A percentile compares a stretch with the other conserved stretches of the same genome.
These are phyloP conservation scores for Huntiella moniliformis DNA, from an alignment of 2,329 filamentous ascomycete genomes.

Conservation along the genomic window DNA sequence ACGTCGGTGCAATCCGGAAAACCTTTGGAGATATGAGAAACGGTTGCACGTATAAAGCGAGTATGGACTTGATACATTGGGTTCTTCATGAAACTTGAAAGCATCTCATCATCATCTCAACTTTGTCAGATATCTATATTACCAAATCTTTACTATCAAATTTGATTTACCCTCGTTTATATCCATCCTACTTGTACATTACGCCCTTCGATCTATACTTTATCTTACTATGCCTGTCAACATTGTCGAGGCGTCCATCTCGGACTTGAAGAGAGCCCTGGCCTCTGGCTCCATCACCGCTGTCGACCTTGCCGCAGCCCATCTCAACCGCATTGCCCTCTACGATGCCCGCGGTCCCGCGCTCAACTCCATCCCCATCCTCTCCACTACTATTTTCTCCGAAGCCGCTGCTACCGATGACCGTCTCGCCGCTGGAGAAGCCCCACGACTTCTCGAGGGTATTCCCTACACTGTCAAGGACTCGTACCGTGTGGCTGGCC, in stretches of 20 bases:
- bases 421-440: slow-evolving; percentile 13
- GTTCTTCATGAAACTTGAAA: too few species aligned
- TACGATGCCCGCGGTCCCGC: slow-evolving; percentile 15
- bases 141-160: too few species aligned
- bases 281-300: slow-evolving; percentile 12
- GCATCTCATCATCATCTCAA: too few species aligned
- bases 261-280: slow-evolving; percentile 15
- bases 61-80: too few species aligned
- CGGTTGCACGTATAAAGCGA: too few species aligned
- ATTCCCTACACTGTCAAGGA: slow-evolving; percentile 41
- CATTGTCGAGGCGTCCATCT: slow-evolving; percentile 16
- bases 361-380: slow-evolving; percentile 16
- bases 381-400: slow-evolving; percentile 16
- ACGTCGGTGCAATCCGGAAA: too few species aligned
- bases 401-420: slow-evolving; percentile 17
- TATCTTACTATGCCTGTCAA: slow-evolving; percentile 4
- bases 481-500: slow-evolving; percentile 32
- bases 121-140: too few species aligned
- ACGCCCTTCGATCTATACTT: too few species aligned
- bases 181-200: too few species aligned
- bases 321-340: slow-evolving; percentile 15
- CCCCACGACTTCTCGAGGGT: slow-evolving; percentile 25
- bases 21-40: too few species aligned
- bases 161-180: too few species aligned
- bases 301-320: slow-evolving; percentile 17